Base-by-base conservation (phyloP, 1,284 basidiomycete species). In the Neonothopanus nambi region DNA sequence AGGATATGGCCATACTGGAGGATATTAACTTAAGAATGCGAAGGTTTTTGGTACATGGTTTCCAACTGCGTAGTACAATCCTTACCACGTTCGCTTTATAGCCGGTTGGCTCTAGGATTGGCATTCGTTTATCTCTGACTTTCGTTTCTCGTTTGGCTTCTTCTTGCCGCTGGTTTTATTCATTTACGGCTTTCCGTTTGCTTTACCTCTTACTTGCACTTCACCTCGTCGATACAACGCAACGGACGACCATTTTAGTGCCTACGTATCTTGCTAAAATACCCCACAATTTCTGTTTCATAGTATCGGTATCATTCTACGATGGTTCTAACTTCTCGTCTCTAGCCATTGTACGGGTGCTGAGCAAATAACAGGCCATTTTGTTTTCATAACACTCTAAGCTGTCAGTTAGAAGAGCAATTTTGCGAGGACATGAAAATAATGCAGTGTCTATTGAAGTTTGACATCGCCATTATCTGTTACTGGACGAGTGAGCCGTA, bases 1-100 rank as follows among this genome's bases (percentile, higher is more conserved):
- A 47, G 75, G 76, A 30, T 81, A 81, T 59, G 69, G 65, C 35
- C 40, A 35, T 28, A 47, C 46, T 13, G 42, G 43, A 52, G 28
- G 63, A 64, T 61, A 52, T 28, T 59, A 55, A 42, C 40, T 36
- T n/a, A 30, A 43, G 28, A 30, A n/a, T 30, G 40, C 15, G 37
- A 40, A n/a, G 18, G 17, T 46, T 21, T 47, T 12, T 30, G 20
- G 39, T 13, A 24, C 24, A 37, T 30, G 7, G 39, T 37, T 41
- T 30, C 28, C 12, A 17, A n/a, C 28, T 3, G 35, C 13, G 43
- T 45, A 46, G 20, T 30, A 48, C 45, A 41, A 30, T 44, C 42
- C 21, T 39, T 28, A 40, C 37, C 30, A 23, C 33, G 21, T 40
- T 33, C 18, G 23, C 24, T 43, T 13, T 24, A 24, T 48, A 39